Percentiles rank a stretch among this genome's conserved stretches.
phyloP scores from a whole-genome alignment of 1,284 basidiomycete genomes.

The Leccinum griseonigrum region DNA sequence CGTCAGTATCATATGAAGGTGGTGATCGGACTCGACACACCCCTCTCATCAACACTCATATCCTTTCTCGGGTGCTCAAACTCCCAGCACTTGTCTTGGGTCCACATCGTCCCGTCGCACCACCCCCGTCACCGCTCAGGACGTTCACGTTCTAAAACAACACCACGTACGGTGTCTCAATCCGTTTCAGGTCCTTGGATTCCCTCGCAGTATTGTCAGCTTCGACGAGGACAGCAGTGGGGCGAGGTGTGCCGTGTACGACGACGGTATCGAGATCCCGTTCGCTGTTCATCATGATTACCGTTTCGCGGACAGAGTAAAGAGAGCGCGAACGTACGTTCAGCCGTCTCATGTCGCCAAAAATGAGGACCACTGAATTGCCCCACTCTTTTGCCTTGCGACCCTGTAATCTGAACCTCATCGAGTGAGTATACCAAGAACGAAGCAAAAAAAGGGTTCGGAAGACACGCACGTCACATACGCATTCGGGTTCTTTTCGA shows the following conservation, averaged over 20 bases:
- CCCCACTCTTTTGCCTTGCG: constrained; percentile 84
- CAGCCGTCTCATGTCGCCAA: constrained; percentile 91
- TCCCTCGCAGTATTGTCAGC: constrained; percentile 76
- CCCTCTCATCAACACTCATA: constrained; percentile 68
- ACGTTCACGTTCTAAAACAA: constrained; percentile 94
- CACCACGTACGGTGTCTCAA: constrained; percentile 97
- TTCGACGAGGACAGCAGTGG: constrained; percentile 94
- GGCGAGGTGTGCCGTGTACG: constrained; percentile 95
- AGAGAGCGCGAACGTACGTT: constrained; percentile 45
- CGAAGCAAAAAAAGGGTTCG: constrained; percentile 3
- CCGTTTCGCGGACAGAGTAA: not conserved
- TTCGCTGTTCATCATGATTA: constrained; percentile 51
- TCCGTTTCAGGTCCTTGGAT: constrained; percentile 58
- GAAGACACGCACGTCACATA: constrained; percentile 75
- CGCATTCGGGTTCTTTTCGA: constrained; percentile 96
- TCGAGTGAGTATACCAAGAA: constrained; percentile 19
- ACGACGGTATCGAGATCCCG: constrained; percentile 95
- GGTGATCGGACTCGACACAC: constrained; percentile 38
- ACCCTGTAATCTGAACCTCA: constrained; percentile 71
- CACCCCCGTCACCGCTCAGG: constrained; percentile 70
- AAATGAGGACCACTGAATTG: constrained; percentile 74
- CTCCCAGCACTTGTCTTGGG: constrained; percentile 91
- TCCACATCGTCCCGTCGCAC: constrained; percentile 66
- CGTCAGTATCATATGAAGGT: constrained; percentile 1
- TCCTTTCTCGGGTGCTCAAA: constrained; percentile 92